phyloP scores from a whole-genome alignment of 305 asterid genomes.

The Nicotiana rustica region DNA sequence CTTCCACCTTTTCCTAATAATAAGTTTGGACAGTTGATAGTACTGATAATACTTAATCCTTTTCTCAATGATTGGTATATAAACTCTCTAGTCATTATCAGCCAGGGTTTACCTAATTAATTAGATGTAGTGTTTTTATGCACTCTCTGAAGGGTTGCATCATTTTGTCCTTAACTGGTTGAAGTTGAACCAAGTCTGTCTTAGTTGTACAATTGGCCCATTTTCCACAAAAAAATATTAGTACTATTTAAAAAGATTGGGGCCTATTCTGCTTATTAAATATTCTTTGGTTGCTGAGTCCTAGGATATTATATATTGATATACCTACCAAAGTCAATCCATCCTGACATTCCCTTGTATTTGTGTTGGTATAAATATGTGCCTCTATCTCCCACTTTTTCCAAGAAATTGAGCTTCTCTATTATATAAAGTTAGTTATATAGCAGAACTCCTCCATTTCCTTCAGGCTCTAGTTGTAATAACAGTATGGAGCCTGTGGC shows the following conservation, averaged over 20 bases:
- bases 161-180: constrained; percentile 39
- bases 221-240: neutral
- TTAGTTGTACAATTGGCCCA: constrained; percentile 47
- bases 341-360: neutral
- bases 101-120: neutral
- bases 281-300: neutral
- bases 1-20: constrained; percentile 32
- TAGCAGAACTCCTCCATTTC: neutral
- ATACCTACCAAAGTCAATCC: constrained; percentile 31
- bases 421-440: neutral
- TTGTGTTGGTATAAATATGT: constrained; percentile 30
- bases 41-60: constrained; percentile 42
- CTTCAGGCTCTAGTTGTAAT: neutral
- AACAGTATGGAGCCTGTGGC: constrained; percentile 58
- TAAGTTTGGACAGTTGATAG: constrained; percentile 35
- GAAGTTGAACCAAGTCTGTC: constrained; percentile 46
- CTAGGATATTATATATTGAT: neutral
- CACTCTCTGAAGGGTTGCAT: constrained; percentile 42
- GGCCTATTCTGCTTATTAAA: constrained; percentile 27
- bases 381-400: constrained; percentile 22
- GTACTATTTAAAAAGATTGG: neutral
- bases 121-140: constrained; percentile 13
- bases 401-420: neutral
- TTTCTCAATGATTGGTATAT: constrained; percentile 54
- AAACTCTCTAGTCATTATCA: constrained; percentile 36